These are phyloP conservation scores for Moesziomyces antarcticus DNA, from an alignment of 1,284 basidiomycete genomes.

Conservation along the genomic window DNA sequence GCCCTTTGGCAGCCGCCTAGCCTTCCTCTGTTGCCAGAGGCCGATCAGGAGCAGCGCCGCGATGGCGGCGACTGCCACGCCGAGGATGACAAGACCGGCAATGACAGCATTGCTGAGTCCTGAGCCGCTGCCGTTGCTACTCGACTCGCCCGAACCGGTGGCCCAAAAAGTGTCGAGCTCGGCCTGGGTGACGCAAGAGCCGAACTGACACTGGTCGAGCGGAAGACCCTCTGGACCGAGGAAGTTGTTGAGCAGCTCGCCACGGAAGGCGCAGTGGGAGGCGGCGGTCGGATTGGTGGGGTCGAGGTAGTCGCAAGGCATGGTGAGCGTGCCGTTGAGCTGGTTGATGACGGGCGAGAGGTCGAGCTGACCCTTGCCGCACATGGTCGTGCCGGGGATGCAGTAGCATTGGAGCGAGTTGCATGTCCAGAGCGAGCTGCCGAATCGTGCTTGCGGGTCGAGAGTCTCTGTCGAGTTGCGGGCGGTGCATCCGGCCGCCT, in stretches of 20 bases:
- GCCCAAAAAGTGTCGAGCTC: conserved; percentile 43
- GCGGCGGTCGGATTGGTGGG: conserved; percentile 33
- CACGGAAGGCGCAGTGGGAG: conserved; percentile 44
- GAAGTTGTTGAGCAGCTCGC: conserved; percentile 45
- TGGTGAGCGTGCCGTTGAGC: conserved; percentile 49
- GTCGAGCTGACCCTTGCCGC: conserved; percentile 38
- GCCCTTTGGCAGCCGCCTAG: conserved; percentile 22
- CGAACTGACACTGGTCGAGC: conserved; percentile 44
- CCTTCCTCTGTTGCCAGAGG: conserved; percentile 32
- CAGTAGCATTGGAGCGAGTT: conserved; percentile 53
- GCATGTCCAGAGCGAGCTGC: conserved; percentile 51
- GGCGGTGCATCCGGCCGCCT: conserved; percentile 46
- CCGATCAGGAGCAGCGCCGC: conserved; percentile 31
- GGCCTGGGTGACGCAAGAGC: conserved; percentile 49
- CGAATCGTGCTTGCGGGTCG: conserved; percentile 18
- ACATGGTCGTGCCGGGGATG: conserved; percentile 51
- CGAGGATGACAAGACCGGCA: conserved; percentile 53
- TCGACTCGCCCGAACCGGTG: conserved; percentile 18
- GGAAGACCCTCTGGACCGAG: conserved; percentile 52
- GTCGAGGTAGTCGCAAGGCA: conserved; percentile 59
- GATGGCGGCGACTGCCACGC: conserved; percentile 38
- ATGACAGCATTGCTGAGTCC: conserved; percentile 48
- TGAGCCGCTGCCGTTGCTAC: conserved; percentile 3
- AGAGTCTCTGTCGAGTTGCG: conserved; percentile 40
- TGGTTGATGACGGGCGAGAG: conserved; percentile 50